Conservation (phyloP, 75 land plant genomes). For the Cupressus sempervirens region DNA sequence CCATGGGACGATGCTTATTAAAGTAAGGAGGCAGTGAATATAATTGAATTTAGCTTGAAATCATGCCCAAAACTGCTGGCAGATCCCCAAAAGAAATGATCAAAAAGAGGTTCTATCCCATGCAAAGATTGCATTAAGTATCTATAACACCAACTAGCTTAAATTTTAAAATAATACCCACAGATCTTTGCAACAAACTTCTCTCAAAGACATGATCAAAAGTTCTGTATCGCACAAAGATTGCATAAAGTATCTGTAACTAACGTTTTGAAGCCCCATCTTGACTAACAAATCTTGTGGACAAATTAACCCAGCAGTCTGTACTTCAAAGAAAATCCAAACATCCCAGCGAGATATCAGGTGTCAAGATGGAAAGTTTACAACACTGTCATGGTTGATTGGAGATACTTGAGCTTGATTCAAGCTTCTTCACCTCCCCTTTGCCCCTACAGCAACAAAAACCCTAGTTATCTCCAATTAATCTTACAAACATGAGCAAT, state of each 20-base stretch:
- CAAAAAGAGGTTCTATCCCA: no score
- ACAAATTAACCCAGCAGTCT: not conserved
- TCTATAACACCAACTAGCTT: no score
- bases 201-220: not conserved
- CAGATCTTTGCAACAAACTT: not conserved
- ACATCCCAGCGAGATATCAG: no score
- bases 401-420: no score
- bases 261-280: not conserved
- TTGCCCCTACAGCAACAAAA: no score
- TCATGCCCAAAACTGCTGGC: not conserved
- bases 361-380: no score
- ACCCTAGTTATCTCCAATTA: no score
- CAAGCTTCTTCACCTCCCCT: no score
- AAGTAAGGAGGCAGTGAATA: not conserved
- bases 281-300: not conserved
- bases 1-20: not conserved
- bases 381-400: no score
- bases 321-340: not conserved
- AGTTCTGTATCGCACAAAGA: not conserved
- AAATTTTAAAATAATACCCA: not conserved
- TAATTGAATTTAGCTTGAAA: not conserved
- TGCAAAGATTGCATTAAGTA: not conserved
- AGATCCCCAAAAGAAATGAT: not conserved
- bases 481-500: no score
- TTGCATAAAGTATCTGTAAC: not conserved